Base-by-base conservation (phyloP, 1,284 basidiomycete genomes). In the Flammula alnicola region DNA sequence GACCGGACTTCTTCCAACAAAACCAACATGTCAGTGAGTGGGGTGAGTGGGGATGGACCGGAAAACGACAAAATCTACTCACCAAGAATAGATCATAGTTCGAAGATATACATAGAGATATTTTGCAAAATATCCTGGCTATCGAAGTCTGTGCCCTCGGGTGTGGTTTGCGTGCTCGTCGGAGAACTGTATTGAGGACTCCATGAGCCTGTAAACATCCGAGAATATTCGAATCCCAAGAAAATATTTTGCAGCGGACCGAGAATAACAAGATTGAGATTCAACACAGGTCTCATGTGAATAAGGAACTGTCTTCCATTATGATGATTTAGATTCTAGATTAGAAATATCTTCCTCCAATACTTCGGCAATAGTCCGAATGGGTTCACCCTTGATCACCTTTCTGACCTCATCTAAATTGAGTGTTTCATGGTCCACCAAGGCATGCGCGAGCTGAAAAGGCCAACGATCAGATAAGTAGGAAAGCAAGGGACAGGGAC, bases 371-470 rank as follows among this genome's bases (percentile, higher is more conserved):
- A 89, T 76, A 51, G 74, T 78, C 49, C 84, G 80, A 65, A 95
- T 87, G 51, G 79, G 75, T 68, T 93, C 85, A 29, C 93, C 93
- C 50, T 79, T 83, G 64, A 95, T 81, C n/a, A 94, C 88, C 70
- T 83, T 85, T 64, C 78, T 75, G 16, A 97, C 95, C 69, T 98
- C 93, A 16, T 91, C 86, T 32, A 83, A 77, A 57, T 86, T 85
- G 54, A 98, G 74, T n/a, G 95, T 97, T 76, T 98, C 95, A 70
- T 96, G 88, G 66, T 96, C 93, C 14, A 97, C 84, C 51, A 98
- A 75, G 4, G 95, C 95, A 47, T 81, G 78, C 3, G 95, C 95
- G 40, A 97, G 81, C 89, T 94, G 52, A 29, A 38, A 49, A 45
- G 51, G 25, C 19, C 44, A n/a, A n/a, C n/a, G n/a, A n/a, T n/a